Evolutionary conservation across 495 filamentous ascomycete species (phyloP).

Genomic region (Chlorociboria aeruginascens): DNA sequence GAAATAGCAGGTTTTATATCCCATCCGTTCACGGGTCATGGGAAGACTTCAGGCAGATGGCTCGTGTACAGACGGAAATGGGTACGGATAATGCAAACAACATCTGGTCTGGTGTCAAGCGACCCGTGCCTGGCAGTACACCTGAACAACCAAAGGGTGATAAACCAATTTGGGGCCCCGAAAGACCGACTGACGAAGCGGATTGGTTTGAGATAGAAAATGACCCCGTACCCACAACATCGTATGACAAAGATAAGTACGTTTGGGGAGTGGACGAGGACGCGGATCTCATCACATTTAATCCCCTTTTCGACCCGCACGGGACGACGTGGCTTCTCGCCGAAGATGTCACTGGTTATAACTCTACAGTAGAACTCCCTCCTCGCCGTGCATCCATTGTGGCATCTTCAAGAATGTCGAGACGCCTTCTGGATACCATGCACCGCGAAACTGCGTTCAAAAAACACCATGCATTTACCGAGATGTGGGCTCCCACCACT

Average conservation of each 20-base stretch:
- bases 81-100: constrained; percentile 64
- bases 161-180: constrained; percentile 76
- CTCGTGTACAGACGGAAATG: constrained; percentile 78
- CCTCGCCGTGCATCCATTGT: constrained; percentile 84
- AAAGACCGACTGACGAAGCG: constrained; percentile 46
- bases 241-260: constrained; percentile 68
- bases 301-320: constrained; percentile 85
- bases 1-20: constrained; percentile 84
- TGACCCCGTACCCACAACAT: constrained; percentile 57
- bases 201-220: constrained; percentile 59
- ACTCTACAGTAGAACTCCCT: constrained; percentile 48
- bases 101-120: constrained; percentile 43
- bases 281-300: constrained; percentile 87
- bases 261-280: constrained; percentile 86
- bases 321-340: constrained; percentile 79
- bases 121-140: constrained; percentile 24
- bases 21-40: constrained; percentile 79
- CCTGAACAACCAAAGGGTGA: constrained; percentile 44
- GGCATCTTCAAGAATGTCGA: constrained; percentile 71
- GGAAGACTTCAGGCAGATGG: constrained; percentile 88
- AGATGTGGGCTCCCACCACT: constrained; percentile 86
- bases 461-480: constrained; percentile 83
- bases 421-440: constrained; percentile 74
- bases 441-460: constrained; percentile 72
- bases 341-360: constrained; percentile 86